Conservation (phyloP, 768 basidiomycete species). For the Serendipita sp. region DNA sequence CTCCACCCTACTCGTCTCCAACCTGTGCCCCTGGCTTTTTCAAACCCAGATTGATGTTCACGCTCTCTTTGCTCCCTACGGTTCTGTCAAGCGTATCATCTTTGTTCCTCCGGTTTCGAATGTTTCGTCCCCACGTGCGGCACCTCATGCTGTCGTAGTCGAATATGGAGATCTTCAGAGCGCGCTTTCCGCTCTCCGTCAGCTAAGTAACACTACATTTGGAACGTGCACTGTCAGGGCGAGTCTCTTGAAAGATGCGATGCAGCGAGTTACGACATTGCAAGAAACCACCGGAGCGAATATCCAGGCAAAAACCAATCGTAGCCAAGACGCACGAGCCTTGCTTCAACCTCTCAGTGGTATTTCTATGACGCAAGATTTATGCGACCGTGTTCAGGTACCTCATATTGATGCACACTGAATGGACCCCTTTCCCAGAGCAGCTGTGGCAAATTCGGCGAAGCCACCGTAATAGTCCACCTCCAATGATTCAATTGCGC, state of each 20-base stretch:
- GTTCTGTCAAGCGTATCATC: constrained; percentile 1
- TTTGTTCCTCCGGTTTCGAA: background rate
- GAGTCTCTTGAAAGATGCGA: background rate
- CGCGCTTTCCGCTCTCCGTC: background rate
- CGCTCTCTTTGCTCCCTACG: constrained; percentile 3
- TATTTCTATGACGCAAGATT: no score
- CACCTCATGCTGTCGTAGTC: background rate
- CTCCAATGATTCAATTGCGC: no score
- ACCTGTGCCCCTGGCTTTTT: constrained; percentile 4
- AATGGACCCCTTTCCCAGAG: background rate
- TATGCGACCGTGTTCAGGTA: background rate
- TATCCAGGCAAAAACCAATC: no score
- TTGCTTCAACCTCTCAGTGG: no score
- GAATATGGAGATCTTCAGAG: constrained; percentile 2
- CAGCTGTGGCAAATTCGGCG: no score
- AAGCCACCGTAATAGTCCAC: no score
- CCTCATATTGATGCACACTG: background rate
- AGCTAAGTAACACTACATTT: background rate
- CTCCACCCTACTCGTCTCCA: constrained; percentile 12
- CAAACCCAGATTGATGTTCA: constrained; percentile 2
- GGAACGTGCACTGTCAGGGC: background rate
- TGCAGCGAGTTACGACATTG: background rate
- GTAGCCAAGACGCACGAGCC: no score
- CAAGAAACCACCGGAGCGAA: background rate
- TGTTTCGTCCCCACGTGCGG: background rate